phyloP scores from a whole-genome alignment of 1,284 basidiomycete genomes.

The Cerrena zonata region DNA sequence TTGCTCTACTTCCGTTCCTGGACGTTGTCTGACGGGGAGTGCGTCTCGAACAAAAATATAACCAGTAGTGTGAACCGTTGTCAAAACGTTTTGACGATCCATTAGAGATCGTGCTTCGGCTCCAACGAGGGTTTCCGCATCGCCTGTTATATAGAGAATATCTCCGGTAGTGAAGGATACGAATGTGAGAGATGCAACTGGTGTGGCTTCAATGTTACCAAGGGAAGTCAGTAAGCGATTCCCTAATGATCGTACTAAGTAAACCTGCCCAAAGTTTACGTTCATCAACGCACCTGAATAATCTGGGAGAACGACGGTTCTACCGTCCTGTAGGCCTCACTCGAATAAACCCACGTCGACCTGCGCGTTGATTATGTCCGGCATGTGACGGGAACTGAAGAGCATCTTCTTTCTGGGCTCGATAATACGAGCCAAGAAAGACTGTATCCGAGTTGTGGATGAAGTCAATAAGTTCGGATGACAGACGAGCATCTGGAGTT shows the following conservation, averaged over 20 bases:
- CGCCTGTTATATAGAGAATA: slow-evolving; percentile 58
- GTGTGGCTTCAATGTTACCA: slow-evolving; percentile 56
- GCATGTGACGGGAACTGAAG: slow-evolving; percentile 46
- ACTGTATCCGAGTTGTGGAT: slow-evolving; percentile 47
- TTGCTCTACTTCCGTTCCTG: slow-evolving; percentile 28
- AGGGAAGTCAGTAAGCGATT: slow-evolving; percentile 58
- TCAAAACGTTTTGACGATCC: slow-evolving; percentile 50
- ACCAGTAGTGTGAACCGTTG: slow-evolving; percentile 44
- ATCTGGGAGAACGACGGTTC: slow-evolving; percentile 55
- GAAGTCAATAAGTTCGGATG: slow-evolving; percentile 42
- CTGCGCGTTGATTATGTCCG: slow-evolving; percentile 62
- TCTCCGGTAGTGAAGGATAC: slow-evolving; percentile 49
- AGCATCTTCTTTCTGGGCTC: slow-evolving; percentile 32
- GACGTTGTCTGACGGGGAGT: slow-evolving; percentile 44
- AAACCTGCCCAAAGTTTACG: background rate
- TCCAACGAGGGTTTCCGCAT: slow-evolving; percentile 47
- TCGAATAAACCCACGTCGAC: slow-evolving; percentile 54
- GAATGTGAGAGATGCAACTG: slow-evolving; percentile 50
- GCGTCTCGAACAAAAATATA: slow-evolving; percentile 51
- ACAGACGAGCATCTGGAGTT: slow-evolving; percentile 35
- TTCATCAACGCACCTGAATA: slow-evolving; percentile 42
- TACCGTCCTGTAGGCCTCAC: slow-evolving; percentile 47
- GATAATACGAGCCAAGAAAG: slow-evolving; percentile 51
- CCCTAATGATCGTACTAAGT: slow-evolving; percentile 30
- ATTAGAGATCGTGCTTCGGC: slow-evolving; percentile 39